Base-by-base conservation (phyloP, 768 basidiomycete genomes). In the Rubroboletus pulcherrimus region DNA sequence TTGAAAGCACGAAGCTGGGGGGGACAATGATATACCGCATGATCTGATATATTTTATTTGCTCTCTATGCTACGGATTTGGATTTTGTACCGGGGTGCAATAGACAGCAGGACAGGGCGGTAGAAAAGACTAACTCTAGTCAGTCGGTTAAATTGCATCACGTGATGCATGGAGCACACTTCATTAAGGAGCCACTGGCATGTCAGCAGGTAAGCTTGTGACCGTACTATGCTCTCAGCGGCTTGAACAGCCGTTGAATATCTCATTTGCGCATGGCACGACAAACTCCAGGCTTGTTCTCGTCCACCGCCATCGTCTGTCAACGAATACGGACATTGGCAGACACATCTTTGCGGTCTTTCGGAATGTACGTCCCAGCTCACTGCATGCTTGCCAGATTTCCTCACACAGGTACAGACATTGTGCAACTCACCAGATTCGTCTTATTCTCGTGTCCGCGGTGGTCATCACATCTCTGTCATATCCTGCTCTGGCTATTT, bases 391-490 rank as follows among this genome's bases (percentile, higher is more conserved):
- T 24, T 47, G 43, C 33, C 10, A 30, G 19, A 30, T 44, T 43
- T 37, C 40, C 56, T 50, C 37, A 58, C 55, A 47, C 55, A 57
- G 55, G 53, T 35, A 44, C 63, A 93, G 91, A 55, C 91, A 93
- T 67, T 93, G 91, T 65, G 90, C 92, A 58, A 91, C 87, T 2
- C 91, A 93, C 71, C 93, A 93, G 72, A 91, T 91, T 53, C 85
- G 91, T 51, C 84, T 94, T 47, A 91, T 95, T 68, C 81, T 95
- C 61, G 85, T 93, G 57, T 93, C 89, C 21, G 83, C 87, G 49
- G 81, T 93, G 55, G 91, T 94, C 59, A 93, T 94, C 67, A 89
- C 91, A 53, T 88, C 88, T 17, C 82, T 95, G 53, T 89, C 93
- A 66, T 93, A 92, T 62, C 93, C 93, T n/a, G 93, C 93, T 19